Evolutionary conservation across 257 asterid species (phyloP).

Genomic region (Cruciata laevipes): DNA sequence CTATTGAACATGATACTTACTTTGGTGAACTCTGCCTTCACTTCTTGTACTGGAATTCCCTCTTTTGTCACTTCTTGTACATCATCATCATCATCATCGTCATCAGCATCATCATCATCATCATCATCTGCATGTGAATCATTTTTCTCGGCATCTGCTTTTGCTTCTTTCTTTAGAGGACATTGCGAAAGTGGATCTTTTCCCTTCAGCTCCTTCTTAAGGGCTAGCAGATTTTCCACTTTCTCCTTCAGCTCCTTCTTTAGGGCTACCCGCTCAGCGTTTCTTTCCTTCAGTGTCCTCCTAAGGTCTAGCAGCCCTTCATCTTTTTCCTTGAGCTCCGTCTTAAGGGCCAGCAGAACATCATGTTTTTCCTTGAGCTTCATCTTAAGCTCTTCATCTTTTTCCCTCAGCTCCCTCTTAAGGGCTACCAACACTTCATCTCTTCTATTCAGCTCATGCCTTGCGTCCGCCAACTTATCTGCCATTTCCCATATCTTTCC

Average conservation of each 20-base stretch:
- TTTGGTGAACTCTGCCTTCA: neutral
- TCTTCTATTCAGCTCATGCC: neutral
- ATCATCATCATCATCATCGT: no score
- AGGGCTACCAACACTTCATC: neutral
- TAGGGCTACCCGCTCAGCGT: no score
- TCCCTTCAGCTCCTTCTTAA: neutral
- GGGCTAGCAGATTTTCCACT: no score
- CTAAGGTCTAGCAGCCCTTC: no score
- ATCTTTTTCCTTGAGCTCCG: no score
- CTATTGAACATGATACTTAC: neutral
- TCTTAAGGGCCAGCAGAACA: neutral
- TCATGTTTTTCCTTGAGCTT: no score
- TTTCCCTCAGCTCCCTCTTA: neutral
- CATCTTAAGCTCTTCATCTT: neutral
- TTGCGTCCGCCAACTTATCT: neutral
- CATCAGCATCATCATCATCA: neutral
- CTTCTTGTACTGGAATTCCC: neutral
- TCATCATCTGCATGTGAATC: neutral
- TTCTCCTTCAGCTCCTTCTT: no score
- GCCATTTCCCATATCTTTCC: neutral
- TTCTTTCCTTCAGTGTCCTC: no score
- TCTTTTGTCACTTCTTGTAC: no score
- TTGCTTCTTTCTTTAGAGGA: neutral
- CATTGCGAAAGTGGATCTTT: neutral
- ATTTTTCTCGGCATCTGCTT: neutral